These are phyloP conservation scores for Polyporus tsugae DNA, from an alignment of 1,284 basidiomycete species.

Conservation along the genomic window DNA sequence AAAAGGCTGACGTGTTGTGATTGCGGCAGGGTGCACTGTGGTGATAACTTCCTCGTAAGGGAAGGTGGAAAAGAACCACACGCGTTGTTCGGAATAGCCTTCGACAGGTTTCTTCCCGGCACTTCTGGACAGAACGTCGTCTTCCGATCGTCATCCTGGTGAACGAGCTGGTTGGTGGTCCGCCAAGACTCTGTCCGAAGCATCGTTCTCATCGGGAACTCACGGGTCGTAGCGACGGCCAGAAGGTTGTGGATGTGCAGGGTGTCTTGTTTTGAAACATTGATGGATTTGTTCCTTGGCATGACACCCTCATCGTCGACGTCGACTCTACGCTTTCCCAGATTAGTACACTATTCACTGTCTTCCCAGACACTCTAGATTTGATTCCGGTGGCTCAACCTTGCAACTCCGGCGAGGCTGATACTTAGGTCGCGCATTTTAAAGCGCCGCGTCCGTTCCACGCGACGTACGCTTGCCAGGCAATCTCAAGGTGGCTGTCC, in stretches of 20 bases:
- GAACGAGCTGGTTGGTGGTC: neutral
- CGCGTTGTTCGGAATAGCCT: neutral
- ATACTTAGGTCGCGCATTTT: slow-evolving; percentile 14
- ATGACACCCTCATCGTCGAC: neutral
- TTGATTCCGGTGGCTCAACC: neutral
- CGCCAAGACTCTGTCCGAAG: neutral
- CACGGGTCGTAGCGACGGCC: neutral
- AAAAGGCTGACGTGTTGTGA: neutral
- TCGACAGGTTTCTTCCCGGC: neutral
- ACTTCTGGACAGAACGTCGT: neutral
- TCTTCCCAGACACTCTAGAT: neutral
- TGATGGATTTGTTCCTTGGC: slow-evolving; percentile 3
- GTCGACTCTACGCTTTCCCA: neutral
- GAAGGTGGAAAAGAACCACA: neutral
- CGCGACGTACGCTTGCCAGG: neutral
- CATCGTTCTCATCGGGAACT: neutral
- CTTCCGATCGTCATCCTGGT: neutral
- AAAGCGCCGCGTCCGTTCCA: slow-evolving; percentile 18
- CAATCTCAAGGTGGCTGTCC: slow-evolving; percentile 6
- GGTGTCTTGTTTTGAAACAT: neutral
- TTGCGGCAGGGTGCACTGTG: neutral
- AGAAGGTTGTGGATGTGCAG: neutral
- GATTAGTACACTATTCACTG: neutral
- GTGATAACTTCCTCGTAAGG: neutral
- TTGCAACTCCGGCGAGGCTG: neutral